These are phyloP conservation scores for Sporothrix mexicana DNA, from an alignment of 2,329 filamentous ascomycete species.

Conservation along the genomic window DNA sequence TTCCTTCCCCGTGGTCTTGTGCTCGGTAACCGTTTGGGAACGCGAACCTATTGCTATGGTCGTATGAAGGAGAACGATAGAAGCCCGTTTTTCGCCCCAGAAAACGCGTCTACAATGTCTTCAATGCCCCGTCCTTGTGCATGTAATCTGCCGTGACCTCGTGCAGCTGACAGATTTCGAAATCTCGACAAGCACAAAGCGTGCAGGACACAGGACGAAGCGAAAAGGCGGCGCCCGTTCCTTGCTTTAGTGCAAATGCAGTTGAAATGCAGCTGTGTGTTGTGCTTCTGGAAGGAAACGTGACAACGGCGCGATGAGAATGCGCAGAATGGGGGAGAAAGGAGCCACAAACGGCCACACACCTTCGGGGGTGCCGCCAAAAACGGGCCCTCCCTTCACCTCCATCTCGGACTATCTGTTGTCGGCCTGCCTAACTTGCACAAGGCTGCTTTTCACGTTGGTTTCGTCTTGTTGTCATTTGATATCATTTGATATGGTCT, in stretches of 20 bases:
- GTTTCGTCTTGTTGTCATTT: not conserved
- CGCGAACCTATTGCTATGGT: not conserved
- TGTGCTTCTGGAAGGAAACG: slow-evolving; percentile 5
- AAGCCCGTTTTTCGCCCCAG: not conserved
- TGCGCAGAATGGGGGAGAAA: not conserved
- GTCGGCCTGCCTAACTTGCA: slow-evolving; percentile 1
- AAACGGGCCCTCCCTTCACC: slow-evolving; percentile 10
- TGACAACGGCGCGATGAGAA: not conserved
- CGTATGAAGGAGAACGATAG: not conserved
- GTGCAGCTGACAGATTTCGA: slow-evolving; percentile 12
- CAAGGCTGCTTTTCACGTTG: not conserved
- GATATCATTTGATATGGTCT: too few species aligned
- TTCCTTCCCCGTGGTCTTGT: not conserved
- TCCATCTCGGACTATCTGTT: not conserved
- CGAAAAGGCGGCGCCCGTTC: not conserved
- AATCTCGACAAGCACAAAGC: not conserved
- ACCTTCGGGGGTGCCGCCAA: slow-evolving; percentile 15
- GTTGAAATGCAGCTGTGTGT: not conserved
- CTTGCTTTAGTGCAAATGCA: slow-evolving; percentile 16
- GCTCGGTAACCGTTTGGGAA: slow-evolving; percentile 19
- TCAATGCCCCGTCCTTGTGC: not conserved
- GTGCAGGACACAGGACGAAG: not conserved
- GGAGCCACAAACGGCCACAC: not conserved
- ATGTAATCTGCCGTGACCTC: not conserved
- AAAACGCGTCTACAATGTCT: not conserved